These are phyloP conservation scores for Anethum foeniculum DNA, from an alignment of 140 eudicot genomes.

Conservation along the genomic window DNA sequence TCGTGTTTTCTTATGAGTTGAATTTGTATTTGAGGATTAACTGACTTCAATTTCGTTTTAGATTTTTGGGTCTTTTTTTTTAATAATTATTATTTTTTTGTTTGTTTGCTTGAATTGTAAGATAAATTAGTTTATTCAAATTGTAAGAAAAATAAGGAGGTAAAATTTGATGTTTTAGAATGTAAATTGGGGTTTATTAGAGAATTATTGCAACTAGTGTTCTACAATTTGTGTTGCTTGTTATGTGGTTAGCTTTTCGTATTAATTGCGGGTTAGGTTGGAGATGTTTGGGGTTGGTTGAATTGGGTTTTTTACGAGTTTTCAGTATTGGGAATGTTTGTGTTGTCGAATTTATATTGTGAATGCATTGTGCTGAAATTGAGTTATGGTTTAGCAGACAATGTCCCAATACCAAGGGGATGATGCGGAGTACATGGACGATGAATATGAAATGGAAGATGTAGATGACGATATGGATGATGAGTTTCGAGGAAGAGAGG, in stretches of 20 bases:
- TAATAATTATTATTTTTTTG: not conserved
- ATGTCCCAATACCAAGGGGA: constrained; percentile 59
- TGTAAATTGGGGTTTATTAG: not conserved
- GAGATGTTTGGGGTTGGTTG: not conserved
- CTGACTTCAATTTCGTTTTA: not conserved
- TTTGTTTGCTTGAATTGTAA: not conserved
- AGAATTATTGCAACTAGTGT: not conserved
- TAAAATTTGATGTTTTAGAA: not conserved
- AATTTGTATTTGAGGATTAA: not conserved
- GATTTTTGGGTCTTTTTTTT: not conserved
- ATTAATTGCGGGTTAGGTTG: not conserved
- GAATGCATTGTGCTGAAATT: not conserved
- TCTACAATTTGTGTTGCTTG: not conserved
- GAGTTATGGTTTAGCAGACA: constrained; percentile 26
- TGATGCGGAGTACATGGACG: constrained; percentile 47
- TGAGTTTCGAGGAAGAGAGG: constrained; percentile 39
- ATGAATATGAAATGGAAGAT: constrained; percentile 59
- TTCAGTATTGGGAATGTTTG: not conserved
- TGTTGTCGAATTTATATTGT: not conserved
- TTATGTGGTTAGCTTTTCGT: too few relatives aligned
- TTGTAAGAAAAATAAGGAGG: not conserved
- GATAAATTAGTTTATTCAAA: not conserved
- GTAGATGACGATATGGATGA: constrained; percentile 63
- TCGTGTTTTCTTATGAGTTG: not conserved
- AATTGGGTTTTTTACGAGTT: not conserved